Conservation (phyloP, 2,329 filamentous ascomycete genomes). For the Fonsecaea monophora region DNA sequence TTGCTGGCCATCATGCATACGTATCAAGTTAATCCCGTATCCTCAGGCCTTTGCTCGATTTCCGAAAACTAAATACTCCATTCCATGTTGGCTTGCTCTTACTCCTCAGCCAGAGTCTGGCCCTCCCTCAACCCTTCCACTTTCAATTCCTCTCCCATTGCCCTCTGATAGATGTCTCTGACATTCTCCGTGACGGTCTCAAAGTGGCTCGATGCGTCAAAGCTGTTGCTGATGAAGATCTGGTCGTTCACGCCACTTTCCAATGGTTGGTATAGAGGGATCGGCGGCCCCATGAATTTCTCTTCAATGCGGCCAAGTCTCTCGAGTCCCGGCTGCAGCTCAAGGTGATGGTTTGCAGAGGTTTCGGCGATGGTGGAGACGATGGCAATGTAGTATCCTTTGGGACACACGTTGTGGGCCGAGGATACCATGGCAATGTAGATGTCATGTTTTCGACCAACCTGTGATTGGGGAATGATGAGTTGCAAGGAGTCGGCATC, state of each 20-base stretch:
- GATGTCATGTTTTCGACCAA: slow-evolving; percentile 96
- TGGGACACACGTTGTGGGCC: slow-evolving; percentile 97
- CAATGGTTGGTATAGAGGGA: slow-evolving; percentile 90
- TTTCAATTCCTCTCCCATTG: slow-evolving; percentile 81
- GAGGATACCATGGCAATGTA: slow-evolving; percentile 96
- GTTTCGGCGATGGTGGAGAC: slow-evolving; percentile 97
- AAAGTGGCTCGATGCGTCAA: slow-evolving; percentile 97
- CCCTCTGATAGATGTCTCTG: slow-evolving; percentile 86
- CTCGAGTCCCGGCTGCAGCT: slow-evolving; percentile 90
- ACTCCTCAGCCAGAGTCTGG: slow-evolving; percentile 50
- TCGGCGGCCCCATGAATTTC: slow-evolving; percentile 92
- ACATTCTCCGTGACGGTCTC: slow-evolving; percentile 94
- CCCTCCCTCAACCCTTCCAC: slow-evolving; percentile 87
- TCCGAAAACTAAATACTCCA: neutral
- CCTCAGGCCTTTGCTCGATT: neutral
- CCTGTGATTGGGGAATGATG: slow-evolving; percentile 97
- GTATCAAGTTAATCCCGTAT: neutral
- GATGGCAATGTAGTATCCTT: slow-evolving; percentile 98
- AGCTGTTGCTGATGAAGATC: slow-evolving; percentile 98
- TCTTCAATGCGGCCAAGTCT: slow-evolving; percentile 93
- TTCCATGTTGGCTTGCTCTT: slow-evolving; percentile 24
- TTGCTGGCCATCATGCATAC: neutral
- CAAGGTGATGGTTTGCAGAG: slow-evolving; percentile 89
- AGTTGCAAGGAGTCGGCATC: slow-evolving; percentile 89
- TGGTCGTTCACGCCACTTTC: slow-evolving; percentile 84